Conservation (phyloP, 2,329 filamentous ascomycete species). For the Cordyceps tenuipes region DNA sequence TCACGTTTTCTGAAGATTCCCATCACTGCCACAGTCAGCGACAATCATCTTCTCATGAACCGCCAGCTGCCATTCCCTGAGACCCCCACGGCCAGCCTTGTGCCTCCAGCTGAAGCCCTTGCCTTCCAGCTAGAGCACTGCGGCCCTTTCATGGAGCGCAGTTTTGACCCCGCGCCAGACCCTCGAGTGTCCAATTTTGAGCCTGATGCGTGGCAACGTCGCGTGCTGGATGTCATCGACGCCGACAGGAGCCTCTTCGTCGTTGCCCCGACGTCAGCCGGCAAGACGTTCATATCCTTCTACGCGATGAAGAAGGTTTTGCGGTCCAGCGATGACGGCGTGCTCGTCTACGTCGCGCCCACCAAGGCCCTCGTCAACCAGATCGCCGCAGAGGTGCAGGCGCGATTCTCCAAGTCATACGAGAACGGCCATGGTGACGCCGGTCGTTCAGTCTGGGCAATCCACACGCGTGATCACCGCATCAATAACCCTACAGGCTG, state of each 20-base stretch:
- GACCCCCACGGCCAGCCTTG: background rate
- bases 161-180: conserved; percentile 60
- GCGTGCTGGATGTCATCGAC: conserved; percentile 67
- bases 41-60: background rate
- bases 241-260: conserved; percentile 62
- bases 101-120: conserved; percentile 9
- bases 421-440: conserved; percentile 29
- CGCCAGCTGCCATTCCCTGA: background rate
- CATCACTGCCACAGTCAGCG: background rate
- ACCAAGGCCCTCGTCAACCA: conserved; percentile 80
- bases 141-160: conserved; percentile 68
- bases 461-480: conserved; percentile 66
- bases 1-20: conserved; percentile 14
- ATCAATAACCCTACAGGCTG: conserved; percentile 67
- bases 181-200: conserved; percentile 57
- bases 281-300: conserved; percentile 79
- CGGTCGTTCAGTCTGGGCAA: conserved; percentile 66
- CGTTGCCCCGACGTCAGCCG: conserved; percentile 68
- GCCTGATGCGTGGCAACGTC: conserved; percentile 69
- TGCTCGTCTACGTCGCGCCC: conserved; percentile 71
- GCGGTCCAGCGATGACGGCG: conserved; percentile 56
- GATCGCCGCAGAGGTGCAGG: conserved; percentile 71
- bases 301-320: conserved; percentile 75
- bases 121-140: conserved; percentile 62
- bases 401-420: conserved; percentile 61